Conservation (phyloP, 75 land plant genomes). For the Pseudotsuga menziesii region DNA sequence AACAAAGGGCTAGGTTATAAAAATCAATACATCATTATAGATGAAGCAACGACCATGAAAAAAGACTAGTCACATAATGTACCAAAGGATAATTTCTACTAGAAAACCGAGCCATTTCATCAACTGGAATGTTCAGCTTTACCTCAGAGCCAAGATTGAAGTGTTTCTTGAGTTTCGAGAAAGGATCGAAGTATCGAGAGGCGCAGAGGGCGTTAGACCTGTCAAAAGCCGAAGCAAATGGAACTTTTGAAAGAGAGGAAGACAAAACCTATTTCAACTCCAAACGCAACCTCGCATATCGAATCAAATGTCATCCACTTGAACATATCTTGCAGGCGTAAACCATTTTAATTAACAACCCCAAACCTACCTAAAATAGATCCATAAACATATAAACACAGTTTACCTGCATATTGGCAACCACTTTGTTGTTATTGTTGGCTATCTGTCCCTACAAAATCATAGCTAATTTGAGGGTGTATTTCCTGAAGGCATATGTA, state of each 20-base stretch:
- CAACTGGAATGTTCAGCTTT: too few relatives aligned
- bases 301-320: conserved; percentile 21
- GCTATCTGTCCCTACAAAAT: not conserved
- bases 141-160: conserved; percentile 24
- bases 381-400: not conserved
- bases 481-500: conserved; percentile 9
- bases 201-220: conserved; percentile 10
- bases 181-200: conserved; percentile 13
- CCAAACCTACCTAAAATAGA: too few relatives aligned
- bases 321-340: conserved; percentile 21
- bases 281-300: conserved; percentile 31
- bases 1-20: too few relatives aligned
- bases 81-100: too few relatives aligned
- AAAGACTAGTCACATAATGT: too few relatives aligned
- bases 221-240: conserved; percentile 33
- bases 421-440: not conserved
- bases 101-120: too few relatives aligned
- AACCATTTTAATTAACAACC: conserved; percentile 3
- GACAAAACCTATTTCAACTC: conserved; percentile 25
- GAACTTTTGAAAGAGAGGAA: conserved; percentile 19
- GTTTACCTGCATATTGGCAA: conserved; percentile 10
- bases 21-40: too few relatives aligned
- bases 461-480: conserved; percentile 2
- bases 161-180: conserved; percentile 15
- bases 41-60: too few relatives aligned